Evolutionary conservation across 1,139 yeast species (phyloP), one percentile per base, ranked within the genome.

Genomic region (Meyerozyma smithsonii): DNA sequence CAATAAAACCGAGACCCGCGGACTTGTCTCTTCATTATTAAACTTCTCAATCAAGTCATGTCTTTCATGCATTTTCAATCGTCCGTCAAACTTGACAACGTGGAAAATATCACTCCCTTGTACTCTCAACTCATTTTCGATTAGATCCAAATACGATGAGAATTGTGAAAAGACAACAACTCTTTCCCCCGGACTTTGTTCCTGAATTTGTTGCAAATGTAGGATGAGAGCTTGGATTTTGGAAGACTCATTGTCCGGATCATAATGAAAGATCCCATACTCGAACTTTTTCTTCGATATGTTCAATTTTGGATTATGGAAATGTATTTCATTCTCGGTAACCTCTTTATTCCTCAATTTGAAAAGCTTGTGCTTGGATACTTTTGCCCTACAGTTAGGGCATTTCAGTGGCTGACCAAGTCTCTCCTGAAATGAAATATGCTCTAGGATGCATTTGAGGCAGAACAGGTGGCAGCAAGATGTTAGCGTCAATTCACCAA

Each of bases 111-210:
- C 55, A 2, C 51, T 60, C 11, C 64, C 62, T 41, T 66, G 77
- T 49, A 57, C 46, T 24, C 57, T 61, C 5, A 92, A 59, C 49
- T 84, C 95, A 17, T 58, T 58, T 48, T 85, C 84, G 40, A 92
- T 77, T 8, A 88, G 66, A 56, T 88, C 96, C 44, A 92, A 60
- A 51, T 81, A 90, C 1, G 89, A 75, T 0, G 96, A 84, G 53
- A 92, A 92, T 53, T 90, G 97, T 0, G 97, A 88, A 56, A 92
- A 90, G 0, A 92, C 92, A 39, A 92, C 89, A 4, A 85, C 79
- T 51, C 84, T 90, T 44, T 82, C 87, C 19, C 77, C 77, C 4
- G 85, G 77, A 25, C 72, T 67, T 38, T 77, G 76, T 20, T 70
- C 73, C 46, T 72, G 70, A 15, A 84, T 62, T 32, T 59, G 66